Evolutionary conservation across 768 basidiomycete genomes (phyloP).

Genomic region (Tylopilus sp.): DNA sequence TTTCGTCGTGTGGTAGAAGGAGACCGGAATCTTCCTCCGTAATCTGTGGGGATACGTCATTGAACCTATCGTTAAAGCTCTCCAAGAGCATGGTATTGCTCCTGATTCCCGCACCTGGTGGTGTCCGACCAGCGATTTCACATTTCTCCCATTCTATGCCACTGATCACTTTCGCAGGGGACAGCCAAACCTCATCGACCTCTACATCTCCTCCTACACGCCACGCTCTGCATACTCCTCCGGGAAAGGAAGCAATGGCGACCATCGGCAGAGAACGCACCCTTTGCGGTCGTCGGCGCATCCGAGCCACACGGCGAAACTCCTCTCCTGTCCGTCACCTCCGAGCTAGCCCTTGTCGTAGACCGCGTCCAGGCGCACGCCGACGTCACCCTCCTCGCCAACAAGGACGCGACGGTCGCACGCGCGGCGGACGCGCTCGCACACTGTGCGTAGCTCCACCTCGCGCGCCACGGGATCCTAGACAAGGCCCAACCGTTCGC

Average conservation of each 20-base stretch:
- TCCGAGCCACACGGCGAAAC: constrained; percentile 1
- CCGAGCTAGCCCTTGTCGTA: constrained; percentile 8
- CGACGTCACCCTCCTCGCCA: constrained; percentile 1
- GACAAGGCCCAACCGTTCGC: constrained; percentile 4
- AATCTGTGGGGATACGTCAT: background rate
- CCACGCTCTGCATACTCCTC: constrained; percentile 18
- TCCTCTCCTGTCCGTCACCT: background rate
- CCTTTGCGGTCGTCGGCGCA: background rate
- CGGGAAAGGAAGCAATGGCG: background rate
- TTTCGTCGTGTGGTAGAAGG: background rate
- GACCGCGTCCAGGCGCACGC: background rate
- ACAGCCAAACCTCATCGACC: background rate
- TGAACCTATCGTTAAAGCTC: background rate
- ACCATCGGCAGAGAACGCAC: background rate
- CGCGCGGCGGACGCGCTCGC: constrained; percentile 1
- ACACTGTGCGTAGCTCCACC: constrained; percentile 21
- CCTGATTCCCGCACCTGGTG: background rate
- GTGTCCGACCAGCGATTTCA: constrained; percentile 1
- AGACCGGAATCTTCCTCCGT: background rate
- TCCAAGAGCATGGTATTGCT: background rate
- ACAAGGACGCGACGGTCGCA: background rate
- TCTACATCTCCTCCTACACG: constrained; percentile 24
- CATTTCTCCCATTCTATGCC: background rate
- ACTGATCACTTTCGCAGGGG: background rate
- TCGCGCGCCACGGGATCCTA: constrained; percentile 24